Evolutionary conservation across 2,329 filamentous ascomycete genomes (phyloP).

Genomic region (Fusarium verticillioides): DNA sequence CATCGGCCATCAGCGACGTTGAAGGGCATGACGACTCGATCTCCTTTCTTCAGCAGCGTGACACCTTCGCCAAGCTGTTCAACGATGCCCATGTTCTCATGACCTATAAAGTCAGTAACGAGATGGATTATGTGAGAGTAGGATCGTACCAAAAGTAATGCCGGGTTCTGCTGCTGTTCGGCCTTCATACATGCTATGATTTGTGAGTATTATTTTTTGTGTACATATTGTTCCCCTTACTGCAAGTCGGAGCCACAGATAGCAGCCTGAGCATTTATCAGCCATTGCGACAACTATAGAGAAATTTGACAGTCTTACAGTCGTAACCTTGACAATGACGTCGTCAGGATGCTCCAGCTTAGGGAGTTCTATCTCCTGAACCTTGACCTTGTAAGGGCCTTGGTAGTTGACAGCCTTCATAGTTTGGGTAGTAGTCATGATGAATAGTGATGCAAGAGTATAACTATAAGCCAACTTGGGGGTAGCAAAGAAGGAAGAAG

Average conservation of each 20-base stretch:
- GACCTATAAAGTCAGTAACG: slow-evolving; percentile 44
- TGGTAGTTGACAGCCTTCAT: slow-evolving; percentile 74
- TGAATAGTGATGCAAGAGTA: slow-evolving; percentile 4
- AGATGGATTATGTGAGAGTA: too few species aligned
- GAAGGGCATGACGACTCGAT: slow-evolving; percentile 73
- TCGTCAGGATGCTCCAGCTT: slow-evolving; percentile 72
- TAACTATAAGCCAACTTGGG: not conserved
- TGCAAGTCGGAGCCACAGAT: slow-evolving; percentile 66
- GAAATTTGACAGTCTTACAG: slow-evolving; percentile 53
- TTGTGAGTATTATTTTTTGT: not conserved
- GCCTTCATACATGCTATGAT: slow-evolving; percentile 70
- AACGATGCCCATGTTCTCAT: slow-evolving; percentile 71
- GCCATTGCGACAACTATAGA: not conserved
- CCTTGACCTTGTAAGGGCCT: slow-evolving; percentile 70
- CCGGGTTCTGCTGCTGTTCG: slow-evolving; percentile 70
- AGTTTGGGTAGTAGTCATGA: slow-evolving; percentile 40
- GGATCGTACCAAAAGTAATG: slow-evolving; percentile 64
- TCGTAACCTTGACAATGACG: slow-evolving; percentile 73
- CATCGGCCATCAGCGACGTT: slow-evolving; percentile 73
- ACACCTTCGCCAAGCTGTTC: slow-evolving; percentile 67
- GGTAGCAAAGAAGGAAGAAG: not conserved
- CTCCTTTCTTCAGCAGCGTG: slow-evolving; percentile 69
- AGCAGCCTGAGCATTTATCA: slow-evolving; percentile 49
- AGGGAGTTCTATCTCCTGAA: slow-evolving; percentile 68
- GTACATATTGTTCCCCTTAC: slow-evolving; percentile 39